These are phyloP conservation scores for Sugiyamaella boreocaroliniensis DNA, from an alignment of 805 yeast genomes.

Conservation along the genomic window DNA sequence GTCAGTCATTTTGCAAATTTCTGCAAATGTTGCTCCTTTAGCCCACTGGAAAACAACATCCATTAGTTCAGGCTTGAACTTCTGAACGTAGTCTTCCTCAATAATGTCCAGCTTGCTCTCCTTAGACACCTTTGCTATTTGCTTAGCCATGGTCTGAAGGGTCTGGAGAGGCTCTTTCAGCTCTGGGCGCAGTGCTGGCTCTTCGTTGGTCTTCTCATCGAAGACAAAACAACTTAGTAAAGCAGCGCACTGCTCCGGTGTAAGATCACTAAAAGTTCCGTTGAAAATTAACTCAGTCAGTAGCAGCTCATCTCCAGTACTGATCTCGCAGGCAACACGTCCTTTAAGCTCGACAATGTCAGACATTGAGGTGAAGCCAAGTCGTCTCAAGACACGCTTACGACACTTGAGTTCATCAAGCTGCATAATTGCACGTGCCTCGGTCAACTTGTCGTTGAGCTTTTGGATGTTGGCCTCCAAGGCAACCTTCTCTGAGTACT, in stretches of 20 bases:
- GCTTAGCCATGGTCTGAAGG: conserved; percentile 83
- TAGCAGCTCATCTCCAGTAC: conserved; percentile 67
- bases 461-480: conserved; percentile 52
- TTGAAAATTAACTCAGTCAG: conserved; percentile 93
- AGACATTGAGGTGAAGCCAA: conserved; percentile 80
- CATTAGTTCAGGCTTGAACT: conserved; percentile 90
- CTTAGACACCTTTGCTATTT: conserved; percentile 80
- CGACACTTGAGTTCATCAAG: conserved; percentile 89
- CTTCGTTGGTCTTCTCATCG: conserved; percentile 85
- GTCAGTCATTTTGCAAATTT: conserved; percentile 97
- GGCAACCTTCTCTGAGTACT: conserved; percentile 59
- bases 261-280: conserved; percentile 85
- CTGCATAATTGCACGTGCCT: conserved; percentile 88
- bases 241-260: conserved; percentile 88
- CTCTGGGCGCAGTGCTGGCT: conserved; percentile 81
- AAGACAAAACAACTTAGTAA: conserved; percentile 90
- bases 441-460: conserved; percentile 58
- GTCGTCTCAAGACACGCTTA: conserved; percentile 83
- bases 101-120: conserved; percentile 86
- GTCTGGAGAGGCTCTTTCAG: conserved; percentile 86
- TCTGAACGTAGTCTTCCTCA: conserved; percentile 88
- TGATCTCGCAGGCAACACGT: conserved; percentile 93
- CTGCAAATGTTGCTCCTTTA: conserved; percentile 91
- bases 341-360: conserved; percentile 96
- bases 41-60: conserved; percentile 97